Percentiles rank a stretch among this genome's conserved stretches.
Conservation (phyloP, 805 yeast genomes). For the Pichia californica region DNA sequence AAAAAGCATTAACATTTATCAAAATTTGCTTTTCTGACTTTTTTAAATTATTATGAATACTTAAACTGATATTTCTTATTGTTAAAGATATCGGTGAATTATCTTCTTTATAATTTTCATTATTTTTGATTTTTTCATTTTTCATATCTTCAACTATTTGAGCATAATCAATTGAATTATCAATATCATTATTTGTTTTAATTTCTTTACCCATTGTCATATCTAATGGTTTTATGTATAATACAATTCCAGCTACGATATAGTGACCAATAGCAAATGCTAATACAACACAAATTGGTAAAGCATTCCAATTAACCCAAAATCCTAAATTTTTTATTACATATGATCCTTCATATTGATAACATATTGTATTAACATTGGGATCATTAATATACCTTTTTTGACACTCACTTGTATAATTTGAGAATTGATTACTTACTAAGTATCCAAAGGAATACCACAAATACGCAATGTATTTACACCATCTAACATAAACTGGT, state of each 20-base stretch:
- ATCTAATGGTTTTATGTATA: slow-evolving; percentile 45
- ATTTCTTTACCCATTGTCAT: slow-evolving; percentile 40
- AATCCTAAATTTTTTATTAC: slow-evolving; percentile 55
- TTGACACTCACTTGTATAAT: slow-evolving; percentile 52
- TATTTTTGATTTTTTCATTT: neutral
- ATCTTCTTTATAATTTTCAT: neutral
- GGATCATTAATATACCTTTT: slow-evolving; percentile 28
- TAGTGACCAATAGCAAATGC: slow-evolving; percentile 56
- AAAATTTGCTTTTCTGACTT: slow-evolving; percentile 30
- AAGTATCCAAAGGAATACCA: slow-evolving; percentile 77
- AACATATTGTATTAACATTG: slow-evolving; percentile 32
- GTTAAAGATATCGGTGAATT: slow-evolving; percentile 13
- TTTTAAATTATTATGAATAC: slow-evolving; percentile 19
- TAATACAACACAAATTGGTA: slow-evolving; percentile 55
- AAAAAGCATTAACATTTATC: slow-evolving; percentile 42
- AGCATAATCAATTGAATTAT: slow-evolving; percentile 13
- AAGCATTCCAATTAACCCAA: slow-evolving; percentile 54
- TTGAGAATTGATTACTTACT: slow-evolving; percentile 58
- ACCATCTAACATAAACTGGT: slow-evolving; percentile 87
- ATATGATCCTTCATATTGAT: slow-evolving; percentile 47
- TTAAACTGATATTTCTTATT: slow-evolving; percentile 18
- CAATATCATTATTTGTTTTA: slow-evolving; percentile 11
- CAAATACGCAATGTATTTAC: slow-evolving; percentile 64
- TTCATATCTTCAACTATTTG: neutral
- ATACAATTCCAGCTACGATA: slow-evolving; percentile 38